A percentile compares a stretch with the other conserved stretches of the same genome.
phyloP scores from a whole-genome alignment of 345 rosid species.

The Dovyalis caffra region DNA sequence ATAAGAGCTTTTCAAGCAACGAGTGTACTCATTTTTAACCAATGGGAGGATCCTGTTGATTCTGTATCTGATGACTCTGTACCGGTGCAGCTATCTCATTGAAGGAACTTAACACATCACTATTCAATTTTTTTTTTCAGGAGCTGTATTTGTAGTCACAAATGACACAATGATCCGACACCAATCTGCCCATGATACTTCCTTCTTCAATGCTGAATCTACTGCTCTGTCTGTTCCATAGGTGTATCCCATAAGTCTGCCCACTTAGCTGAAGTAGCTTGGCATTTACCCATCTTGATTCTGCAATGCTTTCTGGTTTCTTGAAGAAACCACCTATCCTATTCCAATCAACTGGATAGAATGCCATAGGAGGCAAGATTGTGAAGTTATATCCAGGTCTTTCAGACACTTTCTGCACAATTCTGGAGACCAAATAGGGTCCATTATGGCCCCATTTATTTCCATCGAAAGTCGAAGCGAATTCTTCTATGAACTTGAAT shows the following conservation, averaged over 20 bases:
- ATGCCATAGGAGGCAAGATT: conserved; percentile 57
- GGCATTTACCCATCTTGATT: conserved; percentile 40
- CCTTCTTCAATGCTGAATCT: conserved; percentile 54
- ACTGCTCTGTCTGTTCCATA: conserved; percentile 77
- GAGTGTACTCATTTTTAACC: neutral
- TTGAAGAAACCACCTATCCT: conserved; percentile 50
- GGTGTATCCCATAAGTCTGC: conserved; percentile 57
- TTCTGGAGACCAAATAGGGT: conserved; percentile 74
- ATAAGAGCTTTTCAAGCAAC: neutral
- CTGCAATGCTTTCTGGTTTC: conserved; percentile 38
- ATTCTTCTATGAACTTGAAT: conserved; percentile 62
- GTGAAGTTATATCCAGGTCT: conserved; percentile 43
- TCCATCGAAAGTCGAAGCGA: conserved; percentile 68
- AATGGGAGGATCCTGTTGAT: neutral
- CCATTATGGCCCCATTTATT: conserved; percentile 90
- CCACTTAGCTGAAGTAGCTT: conserved; percentile 51
- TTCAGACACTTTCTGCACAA: conserved; percentile 40
- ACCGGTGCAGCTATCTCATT: neutral
- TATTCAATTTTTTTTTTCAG: neutral
- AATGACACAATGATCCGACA: conserved; percentile 50
- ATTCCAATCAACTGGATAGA: conserved; percentile 73
- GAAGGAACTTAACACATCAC: neutral
- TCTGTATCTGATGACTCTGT: neutral
- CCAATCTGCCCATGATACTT: conserved; percentile 54
- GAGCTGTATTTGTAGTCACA: conserved; percentile 35